These are phyloP conservation scores for Glarea lozoyensis DNA, from an alignment of 495 filamentous ascomycete genomes.

Conservation along the genomic window DNA sequence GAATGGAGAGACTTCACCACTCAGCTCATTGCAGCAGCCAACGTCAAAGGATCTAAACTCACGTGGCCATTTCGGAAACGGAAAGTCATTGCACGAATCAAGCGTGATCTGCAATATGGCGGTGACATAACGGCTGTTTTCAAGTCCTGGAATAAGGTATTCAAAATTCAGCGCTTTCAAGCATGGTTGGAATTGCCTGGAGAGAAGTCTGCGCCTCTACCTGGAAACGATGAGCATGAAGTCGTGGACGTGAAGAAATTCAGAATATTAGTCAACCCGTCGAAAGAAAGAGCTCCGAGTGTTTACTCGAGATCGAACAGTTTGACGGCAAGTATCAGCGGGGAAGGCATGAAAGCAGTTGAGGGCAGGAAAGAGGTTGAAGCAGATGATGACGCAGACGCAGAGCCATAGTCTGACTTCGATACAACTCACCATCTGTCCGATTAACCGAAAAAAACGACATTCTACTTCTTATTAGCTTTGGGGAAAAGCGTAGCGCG, in stretches of 20 bases:
- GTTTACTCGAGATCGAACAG: slow-evolving; percentile 12
- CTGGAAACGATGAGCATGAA: not conserved
- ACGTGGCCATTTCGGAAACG: slow-evolving; percentile 9
- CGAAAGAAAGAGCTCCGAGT: slow-evolving; percentile 7
- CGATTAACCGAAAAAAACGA: too few relatives aligned
- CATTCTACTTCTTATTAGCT: too few relatives aligned
- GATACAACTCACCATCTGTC: too few relatives aligned
- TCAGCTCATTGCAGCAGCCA: slow-evolving; percentile 5
- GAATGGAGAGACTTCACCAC: slow-evolving; percentile 13
- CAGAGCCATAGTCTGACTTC: too few relatives aligned
- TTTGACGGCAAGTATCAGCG: slow-evolving; percentile 13
- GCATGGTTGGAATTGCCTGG: slow-evolving; percentile 11
- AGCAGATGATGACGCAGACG: too few relatives aligned
- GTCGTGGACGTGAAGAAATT: slow-evolving; percentile 12
- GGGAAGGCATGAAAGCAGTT: slow-evolving; percentile 5
- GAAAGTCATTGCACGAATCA: slow-evolving; percentile 6
- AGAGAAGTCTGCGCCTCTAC: slow-evolving; percentile 4
- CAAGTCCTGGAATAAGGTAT: slow-evolving; percentile 13
- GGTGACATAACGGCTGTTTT: slow-evolving; percentile 4
- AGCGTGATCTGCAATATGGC: slow-evolving; percentile 15
- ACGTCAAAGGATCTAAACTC: not conserved
- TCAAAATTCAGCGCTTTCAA: slow-evolving; percentile 9
- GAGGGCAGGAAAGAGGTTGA: too few relatives aligned
- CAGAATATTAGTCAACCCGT: slow-evolving; percentile 12
- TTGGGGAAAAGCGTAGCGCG: too few relatives aligned